phyloP scores from a whole-genome alignment of 192 early-diverging fungal genomes.

The Allomyces arbusculus region DNA sequence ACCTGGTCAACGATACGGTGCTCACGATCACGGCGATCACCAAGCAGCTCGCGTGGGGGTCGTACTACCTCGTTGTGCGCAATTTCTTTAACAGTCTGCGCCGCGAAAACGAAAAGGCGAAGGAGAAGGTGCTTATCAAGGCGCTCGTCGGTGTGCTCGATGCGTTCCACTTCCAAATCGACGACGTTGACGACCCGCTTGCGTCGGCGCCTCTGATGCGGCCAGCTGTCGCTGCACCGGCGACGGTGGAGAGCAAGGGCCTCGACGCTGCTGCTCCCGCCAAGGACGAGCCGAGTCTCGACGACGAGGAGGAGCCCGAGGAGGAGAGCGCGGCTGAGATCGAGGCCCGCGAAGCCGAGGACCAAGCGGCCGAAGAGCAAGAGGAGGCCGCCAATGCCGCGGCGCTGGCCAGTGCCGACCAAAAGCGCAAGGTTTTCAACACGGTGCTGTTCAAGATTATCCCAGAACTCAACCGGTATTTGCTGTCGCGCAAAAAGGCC shows the following conservation, averaged over 20 bases:
- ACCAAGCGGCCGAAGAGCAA: conserved; percentile 12
- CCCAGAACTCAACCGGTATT: conserved; percentile 56
- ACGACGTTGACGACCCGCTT: conserved; percentile 26
- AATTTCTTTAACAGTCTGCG: conserved; percentile 46
- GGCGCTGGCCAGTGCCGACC: conserved; percentile 10
- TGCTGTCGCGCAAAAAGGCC: conserved; percentile 28
- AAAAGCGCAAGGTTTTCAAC: conserved; percentile 35
- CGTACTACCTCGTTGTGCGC: conserved; percentile 59
- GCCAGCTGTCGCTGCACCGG: conserved; percentile 9
- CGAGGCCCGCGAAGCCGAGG: conserved; percentile 15
- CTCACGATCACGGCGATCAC: conserved; percentile 50
- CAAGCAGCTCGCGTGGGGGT: conserved; percentile 52
- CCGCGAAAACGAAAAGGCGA: conserved; percentile 22
- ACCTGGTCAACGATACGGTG: conserved; percentile 67
- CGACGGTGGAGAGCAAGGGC: conserved; percentile 16
- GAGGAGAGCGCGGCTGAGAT: conserved; percentile 13
- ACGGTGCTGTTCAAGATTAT: conserved; percentile 54
- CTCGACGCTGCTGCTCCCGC: conserved; percentile 3
- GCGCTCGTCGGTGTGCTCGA: conserved; percentile 63
- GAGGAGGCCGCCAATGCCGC: conserved; percentile 10
- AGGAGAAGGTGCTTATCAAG: conserved; percentile 70
- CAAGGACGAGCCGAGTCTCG: conserved; percentile 7
- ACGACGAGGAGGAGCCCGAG: conserved; percentile 12
- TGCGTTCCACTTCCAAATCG: conserved; percentile 77
- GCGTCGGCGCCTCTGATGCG: conserved; percentile 9